Evolutionary conservation across 2,329 filamentous ascomycete species (phyloP), one percentile per base, ranked within the genome.

Genomic region (Claviceps humidiphila): DNA sequence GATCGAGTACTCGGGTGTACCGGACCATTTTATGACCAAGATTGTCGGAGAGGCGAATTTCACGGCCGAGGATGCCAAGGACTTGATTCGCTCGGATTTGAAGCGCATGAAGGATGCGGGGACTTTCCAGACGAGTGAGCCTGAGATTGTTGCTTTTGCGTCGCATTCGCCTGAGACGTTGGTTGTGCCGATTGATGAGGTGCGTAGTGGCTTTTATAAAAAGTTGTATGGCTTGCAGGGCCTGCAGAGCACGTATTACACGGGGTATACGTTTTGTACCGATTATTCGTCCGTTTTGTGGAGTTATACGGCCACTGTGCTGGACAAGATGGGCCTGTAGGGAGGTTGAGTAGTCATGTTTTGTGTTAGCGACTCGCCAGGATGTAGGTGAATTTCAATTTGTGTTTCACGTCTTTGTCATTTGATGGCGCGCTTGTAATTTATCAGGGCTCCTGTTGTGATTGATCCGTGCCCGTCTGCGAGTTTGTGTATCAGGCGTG

Each of bases 211-310:
- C 0, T 69, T 70, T 47, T 69, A 67, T 38, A 41, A 55, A 0
- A 57, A 67, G 13, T 45, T 71, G 4, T 62, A 67, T 26, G 57
- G 48, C 0, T 54, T 71, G 8, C 66, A 71, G 56, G 66, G 68
- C 0, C 52, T 60, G 37, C 57, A 59, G 0, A 67, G 61, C 43
- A 71, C 68, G 0, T 71, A 62, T 53, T 71, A 66, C 54, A 66
- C 68, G 1, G 68, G 66, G 1, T 52, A 26, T 16, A 47, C 55
- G 17, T 51, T 50, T n/a, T 51, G 50, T 30, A 62, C 63, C 0
- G 60, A 63, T 1, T 61, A 62, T 39, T 59, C 60, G 1, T 56
- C 58, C 0, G 53, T 59, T 11, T 50, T 63, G 4, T 63, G 60
- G 59, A 53, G 55, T 5, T 62, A 59, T 3, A 63, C 60, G 0